phyloP scores from a whole-genome alignment of 805 yeast species.

The Ogataea pilisensis region DNA sequence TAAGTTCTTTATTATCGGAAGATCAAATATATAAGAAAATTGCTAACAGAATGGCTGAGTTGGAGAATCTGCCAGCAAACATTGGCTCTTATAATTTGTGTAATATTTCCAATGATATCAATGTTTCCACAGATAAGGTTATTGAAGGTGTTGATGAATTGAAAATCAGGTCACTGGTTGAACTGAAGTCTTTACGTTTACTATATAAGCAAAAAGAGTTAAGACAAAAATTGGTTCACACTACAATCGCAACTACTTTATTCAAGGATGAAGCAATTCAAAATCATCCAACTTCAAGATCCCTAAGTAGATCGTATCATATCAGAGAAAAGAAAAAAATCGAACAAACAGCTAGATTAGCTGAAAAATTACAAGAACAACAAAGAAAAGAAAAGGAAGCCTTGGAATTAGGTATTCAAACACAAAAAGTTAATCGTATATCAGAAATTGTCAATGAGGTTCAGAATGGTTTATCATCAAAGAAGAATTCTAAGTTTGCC shows the following conservation, averaged over 20 bases:
- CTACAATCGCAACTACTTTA: conserved; percentile 39
- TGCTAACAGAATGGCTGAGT: conserved; percentile 51
- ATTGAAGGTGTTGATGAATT: conserved; percentile 48
- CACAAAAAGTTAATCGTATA: conserved; percentile 41
- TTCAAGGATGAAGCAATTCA: conserved; percentile 47
- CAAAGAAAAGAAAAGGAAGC: conserved; percentile 57
- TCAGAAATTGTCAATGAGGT: conserved; percentile 31
- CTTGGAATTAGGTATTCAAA: conserved; percentile 47
- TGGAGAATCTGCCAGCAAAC: conserved; percentile 67
- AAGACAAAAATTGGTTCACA: conserved; percentile 53
- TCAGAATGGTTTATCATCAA: conserved; percentile 29
- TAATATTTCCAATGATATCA: conserved; percentile 29
- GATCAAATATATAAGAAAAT: conserved; percentile 49
- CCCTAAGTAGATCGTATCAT: conserved; percentile 66
- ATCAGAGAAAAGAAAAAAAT: conserved; percentile 66
- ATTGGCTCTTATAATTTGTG: conserved; percentile 53
- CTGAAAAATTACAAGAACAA: conserved; percentile 71
- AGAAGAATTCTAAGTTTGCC: conserved; percentile 25
- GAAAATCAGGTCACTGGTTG: conserved; percentile 64
- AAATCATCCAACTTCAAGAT: conserved; percentile 51
- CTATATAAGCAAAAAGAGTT: conserved; percentile 67
- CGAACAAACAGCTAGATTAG: conserved; percentile 69
- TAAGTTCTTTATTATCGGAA: conserved; percentile 52
- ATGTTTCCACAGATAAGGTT: conserved; percentile 39
- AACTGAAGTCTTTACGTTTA: conserved; percentile 62